Evolutionary conservation across 495 filamentous ascomycete species (phyloP).

Genomic region (Neurospora pannonica): DNA sequence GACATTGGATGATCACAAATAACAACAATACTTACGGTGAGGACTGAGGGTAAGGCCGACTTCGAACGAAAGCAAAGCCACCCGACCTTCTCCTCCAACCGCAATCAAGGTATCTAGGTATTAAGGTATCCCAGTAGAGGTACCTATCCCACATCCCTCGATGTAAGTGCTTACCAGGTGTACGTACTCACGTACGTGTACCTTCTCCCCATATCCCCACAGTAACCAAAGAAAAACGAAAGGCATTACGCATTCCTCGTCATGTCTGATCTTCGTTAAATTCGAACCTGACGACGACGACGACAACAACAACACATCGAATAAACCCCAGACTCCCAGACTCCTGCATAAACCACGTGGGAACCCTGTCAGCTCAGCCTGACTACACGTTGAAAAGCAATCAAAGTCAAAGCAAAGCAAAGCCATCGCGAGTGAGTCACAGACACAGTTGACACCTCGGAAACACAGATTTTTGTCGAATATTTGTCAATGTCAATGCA

Average conservation of each 20-base stretch:
- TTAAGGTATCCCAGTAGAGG: not conserved
- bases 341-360: not conserved
- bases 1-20: not conserved
- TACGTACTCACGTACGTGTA: not conserved
- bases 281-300: not conserved
- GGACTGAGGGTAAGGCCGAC: not conserved
- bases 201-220: not conserved
- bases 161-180: not conserved
- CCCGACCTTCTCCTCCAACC: not conserved
- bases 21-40: not conserved
- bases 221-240: not conserved
- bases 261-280: not conserved
- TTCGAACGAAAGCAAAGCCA: not conserved
- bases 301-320: not conserved
- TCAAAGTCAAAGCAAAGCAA: not conserved
- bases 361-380: not conserved
- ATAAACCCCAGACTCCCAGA: not conserved
- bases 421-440: not conserved
- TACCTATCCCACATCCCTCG: not conserved
- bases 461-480: not conserved
- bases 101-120: not conserved
- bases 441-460: not conserved
- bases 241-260: not conserved
- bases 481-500: not conserved
- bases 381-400: not conserved